Percentiles rank a stretch among this genome's conserved stretches.
phyloP scores from a whole-genome alignment of 2,329 filamentous ascomycete species.

The Pezicula rhizophila region DNA sequence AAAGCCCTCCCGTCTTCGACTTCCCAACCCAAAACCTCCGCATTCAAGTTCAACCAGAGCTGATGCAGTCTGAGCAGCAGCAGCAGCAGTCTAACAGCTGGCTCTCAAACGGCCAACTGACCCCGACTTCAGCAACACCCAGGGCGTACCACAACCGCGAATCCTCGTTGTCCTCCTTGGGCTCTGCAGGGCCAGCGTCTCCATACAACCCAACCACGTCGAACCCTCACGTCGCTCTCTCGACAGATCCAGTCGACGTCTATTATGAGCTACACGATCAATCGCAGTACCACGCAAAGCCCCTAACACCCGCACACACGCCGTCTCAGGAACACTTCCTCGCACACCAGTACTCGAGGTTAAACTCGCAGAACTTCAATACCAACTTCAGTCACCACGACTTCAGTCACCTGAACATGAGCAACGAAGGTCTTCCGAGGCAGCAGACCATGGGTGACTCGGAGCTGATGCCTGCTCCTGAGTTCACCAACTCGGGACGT shows the following conservation, averaged over 20 bases:
- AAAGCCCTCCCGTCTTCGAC: slow-evolving; percentile 16
- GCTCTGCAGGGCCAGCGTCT: slow-evolving; percentile 53
- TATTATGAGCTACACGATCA: slow-evolving; percentile 34
- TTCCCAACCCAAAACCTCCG: slow-evolving; percentile 15
- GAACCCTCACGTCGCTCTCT: slow-evolving; percentile 47
- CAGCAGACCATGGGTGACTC: slow-evolving; percentile 13
- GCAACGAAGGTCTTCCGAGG: slow-evolving; percentile 18
- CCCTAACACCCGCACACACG: slow-evolving; percentile 28
- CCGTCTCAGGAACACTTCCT: slow-evolving; percentile 25
- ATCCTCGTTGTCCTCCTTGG: slow-evolving; percentile 54
- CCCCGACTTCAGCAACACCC: slow-evolving; percentile 24
- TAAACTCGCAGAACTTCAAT: slow-evolving; percentile 33
- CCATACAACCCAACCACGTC: slow-evolving; percentile 49
- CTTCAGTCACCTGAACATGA: slow-evolving; percentile 17
- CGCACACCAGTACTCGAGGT: slow-evolving; percentile 30
- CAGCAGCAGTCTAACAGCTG: slow-evolving; percentile 13
- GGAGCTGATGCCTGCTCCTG: slow-evolving; percentile 25
- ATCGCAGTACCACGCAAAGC: slow-evolving; percentile 22
- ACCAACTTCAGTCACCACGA: slow-evolving; percentile 31
- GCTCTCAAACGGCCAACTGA: slow-evolving; percentile 26
- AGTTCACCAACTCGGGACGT: slow-evolving; percentile 19
- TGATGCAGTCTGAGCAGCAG: slow-evolving; percentile 25
- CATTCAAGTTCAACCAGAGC: slow-evolving; percentile 9
- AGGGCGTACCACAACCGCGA: slow-evolving; percentile 46
- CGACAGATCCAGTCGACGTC: slow-evolving; percentile 30